Evolutionary conservation across 768 basidiomycete species (phyloP), one percentile per base, ranked within the genome.

Genomic region (Trametes coccinea): DNA sequence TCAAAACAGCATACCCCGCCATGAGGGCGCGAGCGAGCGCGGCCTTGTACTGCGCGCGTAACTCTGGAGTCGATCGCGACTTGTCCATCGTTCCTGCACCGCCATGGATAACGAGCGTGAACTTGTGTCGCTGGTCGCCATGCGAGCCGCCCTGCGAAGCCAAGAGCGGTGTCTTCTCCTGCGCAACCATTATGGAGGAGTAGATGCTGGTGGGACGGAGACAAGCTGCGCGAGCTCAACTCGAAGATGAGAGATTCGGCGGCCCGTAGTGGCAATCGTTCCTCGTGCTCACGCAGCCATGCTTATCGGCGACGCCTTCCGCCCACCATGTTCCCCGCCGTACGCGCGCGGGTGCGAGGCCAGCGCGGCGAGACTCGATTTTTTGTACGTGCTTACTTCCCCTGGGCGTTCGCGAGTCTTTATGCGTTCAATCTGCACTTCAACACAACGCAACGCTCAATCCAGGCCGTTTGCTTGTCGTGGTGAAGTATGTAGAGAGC

Each of bases 61-160:
- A 79, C 62, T 86, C 82, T 2, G 85, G 86, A 0, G 88, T 87
- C 14, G 86, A 83, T 17, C 71, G 72, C 27, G 78, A 72, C 60
- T 79, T 82, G 33, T 75, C 75, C 82, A 92, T 88, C 2, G 83
- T 87, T 1, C 89, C 89, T 0, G 91, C 89, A 6, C 91, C 92
- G 34, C 92, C 92, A 70, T 93, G 90, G 63, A 93, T 85, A 31
- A 89, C 87, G 1, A 93, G 78, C 48, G 61, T 63, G 47, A 34
- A 80, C 75, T 61, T 72, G 16, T 41, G 30, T 6, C 43, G 37
- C 11, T 44, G 45, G 22, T 14, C 9, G 7, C 5, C 22, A 22
- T 52, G 39, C 29, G 40, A 16, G 16, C 9, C 17, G 13, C 34
- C 34, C 6, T 11, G 44, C 29, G 22, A 33, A 10, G 30, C 10